Base-by-base conservation (phyloP, 2,329 filamentous ascomycete species). In the Ramularia collo-cygni region DNA sequence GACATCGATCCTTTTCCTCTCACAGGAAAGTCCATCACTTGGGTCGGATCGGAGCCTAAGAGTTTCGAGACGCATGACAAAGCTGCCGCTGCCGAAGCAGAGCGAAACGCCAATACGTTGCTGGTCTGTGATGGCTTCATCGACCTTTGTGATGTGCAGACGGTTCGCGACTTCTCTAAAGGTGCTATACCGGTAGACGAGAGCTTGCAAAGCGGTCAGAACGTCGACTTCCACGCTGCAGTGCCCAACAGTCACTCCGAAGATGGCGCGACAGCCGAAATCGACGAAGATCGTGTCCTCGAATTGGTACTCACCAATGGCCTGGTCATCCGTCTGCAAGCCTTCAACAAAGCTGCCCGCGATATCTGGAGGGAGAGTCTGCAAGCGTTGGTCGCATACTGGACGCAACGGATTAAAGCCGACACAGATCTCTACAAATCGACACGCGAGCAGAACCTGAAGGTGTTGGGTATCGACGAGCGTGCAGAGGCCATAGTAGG, bases 401-500 rank as follows among this genome's bases (percentile, higher is more conserved):
- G 79, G 79, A 77, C 71, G 46, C 59, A 63, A 19, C 74, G 79
- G 34, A 67, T 65, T 3, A 66, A 67, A 12, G 67, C 69, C 6
- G 79, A 83, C 52, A 70, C 77, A 44, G 63, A 65, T 8, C 69
- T 77, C 16, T 71, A 77, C 53, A 78, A 79, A 48, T 60, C 64
- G 1, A 70, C 77, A 4, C 71, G 79, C 14, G 64, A 68, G 37
- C 68, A 69, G 37, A 83, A 83, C 47, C 66, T 83, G 21, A 65
- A 72, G 29, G 63, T 69, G 4, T 66, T 83, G 36, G 72, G 75
- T 35, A 79, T 83, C 41, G 78, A 83, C 53, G 79, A 83, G 54
- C 74, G 78, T 48, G 68, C 74, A 49, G 79, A 83, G 59, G 77
- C 79, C 1, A 62, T 74, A 30, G 61, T 83, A n/a, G 79, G 79